Evolutionary conservation across 2,329 filamentous ascomycete genomes (phyloP), one percentile per base, ranked within the genome.

Genomic region (Cordyceps tenuipes): DNA sequence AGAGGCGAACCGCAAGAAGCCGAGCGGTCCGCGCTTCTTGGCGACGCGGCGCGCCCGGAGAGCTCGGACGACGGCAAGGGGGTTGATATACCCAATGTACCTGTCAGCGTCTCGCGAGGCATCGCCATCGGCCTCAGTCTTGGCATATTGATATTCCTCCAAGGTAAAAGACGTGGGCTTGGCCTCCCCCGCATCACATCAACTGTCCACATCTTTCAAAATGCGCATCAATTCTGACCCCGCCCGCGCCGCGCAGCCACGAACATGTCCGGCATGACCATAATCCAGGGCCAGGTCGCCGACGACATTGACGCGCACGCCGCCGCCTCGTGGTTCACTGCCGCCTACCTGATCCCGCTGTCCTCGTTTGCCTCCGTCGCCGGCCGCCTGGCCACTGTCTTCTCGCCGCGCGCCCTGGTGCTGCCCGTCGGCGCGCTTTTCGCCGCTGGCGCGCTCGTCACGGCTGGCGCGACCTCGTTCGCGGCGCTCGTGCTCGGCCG

Each of bases 221-320:
- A 23, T 23, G 23, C 23, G 23, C 23, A 23, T 23, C 23, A 9
- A 47, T 5, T 19, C 6, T 21, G 17, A 47, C 5, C 19, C 19
- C 13, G 4, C 5, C 23, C n/a, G 3, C 4, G 23, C 55, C 4
- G 23, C 55, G 29, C 62, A 80, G 80, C 81, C 6, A 76, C 82
- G 63, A 94, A 94, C 68, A 90, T 92, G 73, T 90, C 86, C 13
- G 85, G 90, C 65, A 86, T 95, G 69, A 89, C 89, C 6, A 92
- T 91, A 60, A 89, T 88, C 1, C 90, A 94, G 73, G 89, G 86
- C 8, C 79, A 79, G 54, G 90, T 95, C 64, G 89, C 90, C 2
- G 81, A 80, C 8, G 89, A 93, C 64, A 77, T 95, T 2, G 79
- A 89, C 71, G 83, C 88, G 1, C 91, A 90, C 67, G 84, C 86